Conservation (phyloP, 257 asterid genomes). For the Nicotiana tabacum region DNA sequence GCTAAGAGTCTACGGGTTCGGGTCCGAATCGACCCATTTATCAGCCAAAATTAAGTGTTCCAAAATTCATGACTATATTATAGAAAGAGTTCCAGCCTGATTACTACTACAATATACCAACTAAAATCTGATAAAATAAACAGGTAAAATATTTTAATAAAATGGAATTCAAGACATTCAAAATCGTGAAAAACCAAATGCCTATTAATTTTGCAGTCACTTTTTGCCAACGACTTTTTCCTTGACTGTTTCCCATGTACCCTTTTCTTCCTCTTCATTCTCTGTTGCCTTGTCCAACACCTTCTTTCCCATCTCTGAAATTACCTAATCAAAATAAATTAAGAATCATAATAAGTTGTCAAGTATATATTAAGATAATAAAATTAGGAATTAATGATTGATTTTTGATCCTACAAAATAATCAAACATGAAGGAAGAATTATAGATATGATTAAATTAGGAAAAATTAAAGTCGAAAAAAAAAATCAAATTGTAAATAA, state of each 20-base stretch:
- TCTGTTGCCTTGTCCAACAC: constrained; percentile 53
- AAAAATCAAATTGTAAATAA: no score
- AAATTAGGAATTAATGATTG: neutral
- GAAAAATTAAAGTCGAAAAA: no score
- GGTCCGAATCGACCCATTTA: no score
- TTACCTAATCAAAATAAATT: constrained; percentile 26
- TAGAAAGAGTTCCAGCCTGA: no score
- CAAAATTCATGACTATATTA: no score
- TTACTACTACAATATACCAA: no score
- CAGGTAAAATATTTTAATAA: neutral
- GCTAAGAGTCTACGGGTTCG: no score
- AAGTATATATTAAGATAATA: neutral
- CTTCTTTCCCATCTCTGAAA: constrained; percentile 42
- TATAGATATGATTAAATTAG: no score
- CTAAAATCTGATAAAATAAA: neutral
- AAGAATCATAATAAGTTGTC: neutral
- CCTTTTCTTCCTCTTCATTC: constrained; percentile 29
- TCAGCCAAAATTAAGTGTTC: no score
- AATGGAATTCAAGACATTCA: neutral
- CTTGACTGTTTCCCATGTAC: constrained; percentile 50
- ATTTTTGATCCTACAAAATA: no score
- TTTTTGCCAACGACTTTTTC: constrained; percentile 21
- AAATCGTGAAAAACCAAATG: neutral
- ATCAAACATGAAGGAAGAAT: no score
- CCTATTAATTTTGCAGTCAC: neutral